Percentiles rank a stretch among this genome's conserved stretches.
These are phyloP conservation scores for Rachicladosporium sp. DNA, from an alignment of 2,329 filamentous ascomycete species.

Conservation along the genomic window DNA sequence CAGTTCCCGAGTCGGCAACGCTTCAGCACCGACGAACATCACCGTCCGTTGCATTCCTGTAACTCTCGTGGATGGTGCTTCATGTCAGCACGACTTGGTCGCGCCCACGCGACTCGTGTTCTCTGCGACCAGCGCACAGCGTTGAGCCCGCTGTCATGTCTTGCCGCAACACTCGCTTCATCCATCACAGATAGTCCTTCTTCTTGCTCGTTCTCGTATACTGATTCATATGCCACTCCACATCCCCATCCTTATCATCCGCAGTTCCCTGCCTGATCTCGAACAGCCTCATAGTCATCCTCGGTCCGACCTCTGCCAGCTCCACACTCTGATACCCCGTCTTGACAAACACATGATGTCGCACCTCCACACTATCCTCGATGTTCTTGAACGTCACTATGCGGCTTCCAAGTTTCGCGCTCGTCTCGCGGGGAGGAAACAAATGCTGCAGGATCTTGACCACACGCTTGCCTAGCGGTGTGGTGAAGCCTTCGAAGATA, in stretches of 20 bases:
- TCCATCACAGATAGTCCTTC: conserved; percentile 78
- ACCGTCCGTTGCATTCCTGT: too few species aligned
- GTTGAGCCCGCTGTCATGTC: too few species aligned
- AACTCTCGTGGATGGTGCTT: too few species aligned
- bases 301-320: conserved; percentile 75
- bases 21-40: too few species aligned
- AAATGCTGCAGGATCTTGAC: conserved; percentile 87
- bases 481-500: conserved; percentile 88
- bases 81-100: too few species aligned
- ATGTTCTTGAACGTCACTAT: conserved; percentile 93
- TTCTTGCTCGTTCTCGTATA: conserved; percentile 89
- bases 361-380: conserved; percentile 75
- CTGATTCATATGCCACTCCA: conserved; percentile 92
- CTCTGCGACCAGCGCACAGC: too few species aligned
- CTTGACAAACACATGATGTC: conserved; percentile 91
- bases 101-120: too few species aligned
- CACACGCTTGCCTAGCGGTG: conserved; percentile 65
- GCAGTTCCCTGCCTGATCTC: conserved; percentile 84
- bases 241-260: conserved; percentile 88
- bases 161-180: not conserved
- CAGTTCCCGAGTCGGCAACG: too few species aligned
- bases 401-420: conserved; percentile 72
- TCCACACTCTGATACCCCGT: conserved; percentile 85
- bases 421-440: conserved; percentile 76
- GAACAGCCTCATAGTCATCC: conserved; percentile 95